phyloP scores from a whole-genome alignment of 2,329 filamentous ascomycete genomes.

The Fusarium pseudonygamai region DNA sequence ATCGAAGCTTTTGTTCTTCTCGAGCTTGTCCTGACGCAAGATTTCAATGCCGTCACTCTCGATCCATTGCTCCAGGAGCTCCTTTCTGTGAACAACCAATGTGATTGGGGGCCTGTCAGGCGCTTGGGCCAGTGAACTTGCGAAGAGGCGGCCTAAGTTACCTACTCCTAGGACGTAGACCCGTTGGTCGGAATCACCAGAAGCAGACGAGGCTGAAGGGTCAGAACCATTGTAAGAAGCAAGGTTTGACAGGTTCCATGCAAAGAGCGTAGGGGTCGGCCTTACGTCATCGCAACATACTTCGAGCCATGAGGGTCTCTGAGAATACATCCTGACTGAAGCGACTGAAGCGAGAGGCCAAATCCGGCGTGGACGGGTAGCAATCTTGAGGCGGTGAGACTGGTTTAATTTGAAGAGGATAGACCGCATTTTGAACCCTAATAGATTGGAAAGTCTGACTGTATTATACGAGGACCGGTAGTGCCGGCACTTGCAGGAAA shows the following conservation, averaged over 20 bases:
- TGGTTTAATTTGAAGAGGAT: background rate
- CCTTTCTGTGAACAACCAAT: constrained; percentile 75
- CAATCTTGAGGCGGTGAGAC: background rate
- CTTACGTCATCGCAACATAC: constrained; percentile 39
- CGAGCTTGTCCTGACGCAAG: constrained; percentile 46
- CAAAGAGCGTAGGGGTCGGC: constrained; percentile 49
- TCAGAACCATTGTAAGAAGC: background rate
- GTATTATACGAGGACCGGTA: background rate
- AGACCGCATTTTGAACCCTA: constrained; percentile 8
- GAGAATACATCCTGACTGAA: constrained; percentile 38
- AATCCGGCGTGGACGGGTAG: background rate
- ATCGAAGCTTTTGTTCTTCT: constrained; percentile 53
- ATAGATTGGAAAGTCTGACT: background rate
- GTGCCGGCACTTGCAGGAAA: background rate
- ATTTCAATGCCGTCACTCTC: constrained; percentile 56
- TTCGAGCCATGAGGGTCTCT: constrained; percentile 48
- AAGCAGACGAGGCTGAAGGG: background rate
- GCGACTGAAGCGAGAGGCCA: background rate
- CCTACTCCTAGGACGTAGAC: constrained; percentile 84
- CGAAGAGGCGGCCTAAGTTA: constrained; percentile 82
- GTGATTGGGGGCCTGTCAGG: constrained; percentile 75
- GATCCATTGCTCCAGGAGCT: constrained; percentile 60
- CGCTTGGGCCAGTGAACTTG: constrained; percentile 72
- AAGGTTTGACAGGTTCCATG: constrained; percentile 49
- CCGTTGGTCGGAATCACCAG: constrained; percentile 49